Conservation (phyloP, 1,284 basidiomycete species). For the Sparassis latifolia region DNA sequence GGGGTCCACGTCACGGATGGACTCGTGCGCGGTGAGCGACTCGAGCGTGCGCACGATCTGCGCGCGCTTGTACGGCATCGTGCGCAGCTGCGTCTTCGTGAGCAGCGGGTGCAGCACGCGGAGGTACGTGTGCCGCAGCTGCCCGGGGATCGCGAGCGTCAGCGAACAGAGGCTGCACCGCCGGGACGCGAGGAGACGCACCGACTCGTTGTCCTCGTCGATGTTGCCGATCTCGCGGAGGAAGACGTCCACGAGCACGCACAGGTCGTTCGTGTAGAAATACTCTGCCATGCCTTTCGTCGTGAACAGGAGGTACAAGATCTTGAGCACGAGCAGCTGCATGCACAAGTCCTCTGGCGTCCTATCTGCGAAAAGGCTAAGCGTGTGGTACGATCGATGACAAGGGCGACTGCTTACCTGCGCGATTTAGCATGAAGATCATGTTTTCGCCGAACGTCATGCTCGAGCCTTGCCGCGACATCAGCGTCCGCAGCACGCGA, state of each 20-base stretch:
- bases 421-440: constrained; percentile 98
- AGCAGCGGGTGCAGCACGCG: constrained; percentile 94
- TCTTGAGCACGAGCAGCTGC: constrained; percentile 91
- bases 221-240: constrained; percentile 87
- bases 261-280: constrained; percentile 97
- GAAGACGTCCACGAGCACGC: constrained; percentile 95
- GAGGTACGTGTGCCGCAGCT: constrained; percentile 96
- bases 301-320: constrained; percentile 93
- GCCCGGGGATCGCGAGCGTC: background rate
- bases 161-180: background rate
- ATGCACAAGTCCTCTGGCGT: constrained; percentile 90
- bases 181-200: constrained; percentile 32
- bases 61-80: constrained; percentile 84
- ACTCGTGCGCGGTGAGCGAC: constrained; percentile 66
- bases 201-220: constrained; percentile 91
- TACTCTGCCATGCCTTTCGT: constrained; percentile 91
- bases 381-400: background rate
- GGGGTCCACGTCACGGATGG: constrained; percentile 76
- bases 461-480: constrained; percentile 75
- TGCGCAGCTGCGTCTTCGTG: constrained; percentile 88
- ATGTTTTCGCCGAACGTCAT: constrained; percentile 98
- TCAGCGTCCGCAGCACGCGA: constrained; percentile 78
- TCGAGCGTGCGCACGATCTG: constrained; percentile 86
- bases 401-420: constrained; percentile 48
- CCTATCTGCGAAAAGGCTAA: constrained; percentile 43